phyloP scores from a whole-genome alignment of 2,329 filamentous ascomycete genomes.

The Neonectria neomacrospora region DNA sequence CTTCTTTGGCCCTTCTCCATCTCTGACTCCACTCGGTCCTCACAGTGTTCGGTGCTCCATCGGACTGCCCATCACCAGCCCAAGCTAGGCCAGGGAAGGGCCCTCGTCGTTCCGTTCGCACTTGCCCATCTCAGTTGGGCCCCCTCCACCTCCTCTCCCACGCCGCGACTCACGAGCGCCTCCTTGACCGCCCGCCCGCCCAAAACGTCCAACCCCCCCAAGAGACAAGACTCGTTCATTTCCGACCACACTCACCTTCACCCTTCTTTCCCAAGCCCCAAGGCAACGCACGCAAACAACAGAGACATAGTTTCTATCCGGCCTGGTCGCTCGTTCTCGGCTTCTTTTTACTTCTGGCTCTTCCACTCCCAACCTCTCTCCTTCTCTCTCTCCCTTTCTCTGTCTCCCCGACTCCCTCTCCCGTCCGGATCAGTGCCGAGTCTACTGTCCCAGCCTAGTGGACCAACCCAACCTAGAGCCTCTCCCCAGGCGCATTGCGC shows the following conservation, averaged over 20 bases:
- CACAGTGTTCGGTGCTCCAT: not conserved
- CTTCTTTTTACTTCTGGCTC: not conserved
- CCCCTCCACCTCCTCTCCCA: constrained; percentile 19
- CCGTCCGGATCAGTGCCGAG: constrained; percentile 25
- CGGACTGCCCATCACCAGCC: constrained; percentile 2
- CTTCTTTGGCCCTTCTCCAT: not conserved
- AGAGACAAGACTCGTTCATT: constrained; percentile 23
- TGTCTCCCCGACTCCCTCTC: not conserved
- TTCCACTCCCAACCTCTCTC: constrained; percentile 27
- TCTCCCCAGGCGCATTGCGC: constrained; percentile 27
- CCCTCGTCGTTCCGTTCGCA: constrained; percentile 16
- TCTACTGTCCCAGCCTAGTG: constrained; percentile 24
- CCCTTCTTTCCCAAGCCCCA: too few relatives aligned
- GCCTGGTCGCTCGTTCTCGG: not conserved
- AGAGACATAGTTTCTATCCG: constrained; percentile 22
- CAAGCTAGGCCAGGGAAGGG: constrained; percentile 20
- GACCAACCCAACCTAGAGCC: constrained; percentile 27
- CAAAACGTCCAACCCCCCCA: constrained; percentile 24
- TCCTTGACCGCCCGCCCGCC: constrained; percentile 25
- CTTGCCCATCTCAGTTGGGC: constrained; percentile 22
- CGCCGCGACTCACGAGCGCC: constrained; percentile 24
- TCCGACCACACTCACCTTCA: not conserved
- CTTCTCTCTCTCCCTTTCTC: too few relatives aligned
- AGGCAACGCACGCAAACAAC: not conserved
- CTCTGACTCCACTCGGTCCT: constrained; percentile 12